phyloP scores from a whole-genome alignment of 2,329 filamentous ascomycete species.

The Rhynchosporium agropyri region DNA sequence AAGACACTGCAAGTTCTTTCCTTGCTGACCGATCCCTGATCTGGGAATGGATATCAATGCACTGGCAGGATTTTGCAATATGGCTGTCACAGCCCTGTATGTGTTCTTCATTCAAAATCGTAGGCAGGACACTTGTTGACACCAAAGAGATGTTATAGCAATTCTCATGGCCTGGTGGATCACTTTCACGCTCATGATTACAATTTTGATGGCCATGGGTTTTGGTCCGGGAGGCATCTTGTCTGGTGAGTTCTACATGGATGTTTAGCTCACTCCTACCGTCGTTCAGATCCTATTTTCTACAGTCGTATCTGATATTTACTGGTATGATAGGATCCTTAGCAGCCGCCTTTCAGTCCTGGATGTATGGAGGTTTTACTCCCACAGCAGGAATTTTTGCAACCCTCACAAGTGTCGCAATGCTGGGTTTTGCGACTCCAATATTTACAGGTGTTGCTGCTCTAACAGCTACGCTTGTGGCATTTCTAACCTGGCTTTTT shows the following conservation, averaged over 20 bases:
- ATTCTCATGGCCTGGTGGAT: neutral
- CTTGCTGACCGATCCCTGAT: neutral
- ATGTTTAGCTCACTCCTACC: neutral
- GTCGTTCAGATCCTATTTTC: neutral
- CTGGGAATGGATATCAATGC: slow-evolving; percentile 7
- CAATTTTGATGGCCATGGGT: neutral
- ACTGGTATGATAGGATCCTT: slow-evolving; percentile 4
- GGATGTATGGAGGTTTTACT: slow-evolving; percentile 3
- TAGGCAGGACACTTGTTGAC: neutral
- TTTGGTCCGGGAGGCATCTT: slow-evolving; percentile 1
- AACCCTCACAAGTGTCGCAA: no score
- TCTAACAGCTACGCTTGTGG: neutral
- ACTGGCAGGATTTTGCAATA: slow-evolving; percentile 1
- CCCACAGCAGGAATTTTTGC: neutral
- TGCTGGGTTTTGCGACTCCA: neutral
- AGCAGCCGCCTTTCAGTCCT: slow-evolving; percentile 8
- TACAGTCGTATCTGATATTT: neutral
- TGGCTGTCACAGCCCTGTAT: slow-evolving; percentile 6
- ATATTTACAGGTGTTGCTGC: slow-evolving; percentile 5
- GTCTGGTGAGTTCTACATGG: slow-evolving; percentile 10
- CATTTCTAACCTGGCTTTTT: slow-evolving; percentile 7
- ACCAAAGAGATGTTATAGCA: slow-evolving; percentile 6
- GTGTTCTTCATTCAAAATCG: neutral
- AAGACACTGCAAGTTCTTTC: no score
- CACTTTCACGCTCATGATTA: slow-evolving; percentile 12